Conservation (phyloP, 1,139 yeast species). For the Taiozyma onychis region DNA sequence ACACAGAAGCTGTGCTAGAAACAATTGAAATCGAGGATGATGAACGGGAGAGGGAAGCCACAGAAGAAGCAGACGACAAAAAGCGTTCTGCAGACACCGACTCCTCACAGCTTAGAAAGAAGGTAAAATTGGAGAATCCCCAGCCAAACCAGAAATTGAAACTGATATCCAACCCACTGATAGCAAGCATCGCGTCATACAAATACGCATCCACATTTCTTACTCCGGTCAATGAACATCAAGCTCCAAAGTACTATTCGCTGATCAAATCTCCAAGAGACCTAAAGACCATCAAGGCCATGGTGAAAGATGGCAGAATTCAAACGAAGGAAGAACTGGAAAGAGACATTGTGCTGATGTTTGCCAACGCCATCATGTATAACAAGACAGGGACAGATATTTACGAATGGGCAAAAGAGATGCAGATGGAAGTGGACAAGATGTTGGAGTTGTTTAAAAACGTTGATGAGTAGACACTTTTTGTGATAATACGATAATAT, state of each 20-base stretch:
- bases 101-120: conserved; percentile 1
- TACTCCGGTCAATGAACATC: conserved; percentile 60
- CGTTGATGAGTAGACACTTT: conserved; percentile 1
- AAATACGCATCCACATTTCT: conserved; percentile 71
- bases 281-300: conserved; percentile 53
- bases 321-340: conserved; percentile 48
- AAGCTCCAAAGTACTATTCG: conserved; percentile 64
- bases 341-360: conserved; percentile 68
- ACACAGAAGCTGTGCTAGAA: not conserved
- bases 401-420: conserved; percentile 56
- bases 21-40: conserved; percentile 4
- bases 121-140: conserved; percentile 3
- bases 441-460: conserved; percentile 43
- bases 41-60: conserved; percentile 6
- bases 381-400: conserved; percentile 63
- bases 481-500: not conserved
- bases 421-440: conserved; percentile 53
- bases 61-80: not conserved
- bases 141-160: conserved; percentile 20
- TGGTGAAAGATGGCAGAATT: conserved; percentile 55
- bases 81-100: not conserved
- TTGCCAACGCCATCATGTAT: conserved; percentile 80
- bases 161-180: conserved; percentile 42
- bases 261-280: conserved; percentile 63
- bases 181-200: conserved; percentile 63